Evolutionary conservation across 2,329 filamentous ascomycete species (phyloP), one percentile per base, ranked within the genome.

Genomic region (Aspergillus novoparasiticus): DNA sequence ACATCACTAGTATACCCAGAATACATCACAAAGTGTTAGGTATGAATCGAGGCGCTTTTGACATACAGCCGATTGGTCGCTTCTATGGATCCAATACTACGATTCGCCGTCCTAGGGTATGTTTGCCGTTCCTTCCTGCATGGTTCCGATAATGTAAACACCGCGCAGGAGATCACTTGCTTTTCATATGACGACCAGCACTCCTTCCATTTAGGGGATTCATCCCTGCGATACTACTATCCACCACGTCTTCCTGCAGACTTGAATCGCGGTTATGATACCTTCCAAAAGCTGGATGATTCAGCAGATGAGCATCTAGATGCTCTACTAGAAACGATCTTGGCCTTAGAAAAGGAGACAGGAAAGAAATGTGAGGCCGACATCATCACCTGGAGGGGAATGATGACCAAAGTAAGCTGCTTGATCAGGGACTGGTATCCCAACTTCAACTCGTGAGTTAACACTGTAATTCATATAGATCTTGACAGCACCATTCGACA

Each of bases 171-270:
- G 82, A 91, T 99, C 68, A 87, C 94, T 4, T 93, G 86, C 79
- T 99, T 98, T 80, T 98, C 94, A 10, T 98, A 95, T 78, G 92
- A 98, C 75, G 87, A 93, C 51, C 82, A 93, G 32, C 95, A 94
- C 75, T 78, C 87, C 59, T 93, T 93, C 72, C 89, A 84, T 56
- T 86, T 90, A 4, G 93, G 92, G 66, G 90, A 91, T 65, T 90
- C 90, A 3, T 94, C 92, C 1, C 75, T 99, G 68, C 88, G 89
- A 68, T 97, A 94, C 81, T 98, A 97, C 78, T 95, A 97, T 72
- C 90, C 92, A 2, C 92, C 90, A 0, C 79, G 76, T 32, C 77
- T 95, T 2, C 88, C 89, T 10, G 85, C 86, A 8, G 89, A 97
- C 76, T 82, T 99, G 43, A 94, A 89, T 26, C 83, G 84, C 41